Evolutionary conservation across 2,329 filamentous ascomycete genomes (phyloP).

Genomic region (Epichloe sibirici): DNA sequence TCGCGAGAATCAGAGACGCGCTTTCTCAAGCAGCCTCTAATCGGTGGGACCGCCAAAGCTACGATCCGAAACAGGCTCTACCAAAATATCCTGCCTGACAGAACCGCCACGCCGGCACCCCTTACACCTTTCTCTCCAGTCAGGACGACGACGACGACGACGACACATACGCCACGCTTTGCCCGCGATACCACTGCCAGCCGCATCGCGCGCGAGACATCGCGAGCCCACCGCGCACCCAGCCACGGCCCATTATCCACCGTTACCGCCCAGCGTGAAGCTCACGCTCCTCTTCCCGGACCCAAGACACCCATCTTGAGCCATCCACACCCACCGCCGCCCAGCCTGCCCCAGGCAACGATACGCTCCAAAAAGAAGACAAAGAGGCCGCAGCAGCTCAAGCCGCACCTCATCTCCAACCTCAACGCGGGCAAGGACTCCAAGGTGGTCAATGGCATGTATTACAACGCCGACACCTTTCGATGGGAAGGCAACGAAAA

Average conservation of each 20-base stretch:
- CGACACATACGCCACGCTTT: constrained; percentile 42
- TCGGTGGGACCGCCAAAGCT: constrained; percentile 55
- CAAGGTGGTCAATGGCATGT: constrained; percentile 83
- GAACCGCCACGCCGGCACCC: constrained; percentile 40
- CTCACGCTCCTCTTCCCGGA: constrained; percentile 40
- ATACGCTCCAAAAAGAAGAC: constrained; percentile 44
- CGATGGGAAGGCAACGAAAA: constrained; percentile 97
- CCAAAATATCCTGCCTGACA: constrained; percentile 42
- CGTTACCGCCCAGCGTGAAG: constrained; percentile 41
- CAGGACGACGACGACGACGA: constrained; percentile 25
- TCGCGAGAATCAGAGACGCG: constrained; percentile 70
- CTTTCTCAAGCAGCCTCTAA: constrained; percentile 63
- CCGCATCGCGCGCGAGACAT: constrained; percentile 51
- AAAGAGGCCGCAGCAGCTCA: constrained; percentile 50
- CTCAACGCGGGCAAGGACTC: constrained; percentile 61
- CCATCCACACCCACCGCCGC: constrained; percentile 18
- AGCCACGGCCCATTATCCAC: constrained; percentile 41
- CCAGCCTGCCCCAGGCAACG: constrained; percentile 26
- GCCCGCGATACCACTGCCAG: constrained; percentile 54
- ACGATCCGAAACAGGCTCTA: constrained; percentile 43
- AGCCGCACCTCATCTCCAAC: constrained; percentile 83
- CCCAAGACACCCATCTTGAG: constrained; percentile 32
- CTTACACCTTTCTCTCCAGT: constrained; percentile 45
- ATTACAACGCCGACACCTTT: constrained; percentile 77
- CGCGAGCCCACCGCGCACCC: constrained; percentile 46